phyloP scores from a whole-genome alignment of 768 basidiomycete genomes.

The Mycena pura region DNA sequence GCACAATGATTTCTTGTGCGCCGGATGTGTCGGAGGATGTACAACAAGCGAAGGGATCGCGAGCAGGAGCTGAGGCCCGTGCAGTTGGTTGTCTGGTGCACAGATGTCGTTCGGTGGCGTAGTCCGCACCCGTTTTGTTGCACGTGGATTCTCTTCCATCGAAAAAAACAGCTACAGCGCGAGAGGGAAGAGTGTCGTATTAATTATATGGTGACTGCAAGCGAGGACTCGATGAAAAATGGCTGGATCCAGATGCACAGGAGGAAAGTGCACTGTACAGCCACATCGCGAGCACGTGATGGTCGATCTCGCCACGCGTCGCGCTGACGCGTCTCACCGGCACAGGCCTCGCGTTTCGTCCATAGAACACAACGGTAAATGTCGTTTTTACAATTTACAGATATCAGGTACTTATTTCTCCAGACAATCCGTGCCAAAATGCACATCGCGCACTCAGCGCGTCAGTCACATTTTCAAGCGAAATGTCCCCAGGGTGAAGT shows the following conservation, averaged over 20 bases:
- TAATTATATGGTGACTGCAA: too few relatives aligned
- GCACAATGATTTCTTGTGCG: conserved; percentile 60
- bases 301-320: too few relatives aligned
- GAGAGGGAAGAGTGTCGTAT: too few relatives aligned
- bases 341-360: too few relatives aligned
- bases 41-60: conserved; percentile 64
- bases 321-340: too few relatives aligned
- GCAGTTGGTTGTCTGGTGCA: background rate
- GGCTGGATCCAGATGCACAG: too few relatives aligned
- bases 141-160: conserved; percentile 39
- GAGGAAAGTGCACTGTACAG: too few relatives aligned
- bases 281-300: too few relatives aligned
- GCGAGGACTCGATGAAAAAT: too few relatives aligned
- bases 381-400: too few relatives aligned
- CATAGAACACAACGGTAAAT: too few relatives aligned
- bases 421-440: conserved; percentile 40
- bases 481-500: conserved; percentile 37
- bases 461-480: conserved; percentile 32
- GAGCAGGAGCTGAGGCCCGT: conserved; percentile 51
- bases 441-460: conserved; percentile 33
- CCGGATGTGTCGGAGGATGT: conserved; percentile 68
- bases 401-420: conserved; percentile 16
- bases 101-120: background rate
- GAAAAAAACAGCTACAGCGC: too few relatives aligned
- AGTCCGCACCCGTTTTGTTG: conserved; percentile 41